Evolutionary conservation across 768 basidiomycete species (phyloP).

Genomic region (Russula dissimulans): DNA sequence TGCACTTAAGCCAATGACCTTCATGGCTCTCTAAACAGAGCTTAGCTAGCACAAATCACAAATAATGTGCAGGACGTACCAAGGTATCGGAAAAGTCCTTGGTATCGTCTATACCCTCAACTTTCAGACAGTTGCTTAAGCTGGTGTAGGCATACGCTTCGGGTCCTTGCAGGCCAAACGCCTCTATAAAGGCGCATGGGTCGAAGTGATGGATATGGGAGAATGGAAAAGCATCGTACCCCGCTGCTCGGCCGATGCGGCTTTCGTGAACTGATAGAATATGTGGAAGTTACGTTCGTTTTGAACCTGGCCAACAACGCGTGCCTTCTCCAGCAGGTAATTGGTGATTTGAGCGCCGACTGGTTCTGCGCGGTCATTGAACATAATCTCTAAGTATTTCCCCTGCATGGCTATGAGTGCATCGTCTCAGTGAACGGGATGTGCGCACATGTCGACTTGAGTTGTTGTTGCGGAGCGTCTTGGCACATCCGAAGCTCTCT

Average conservation of each 20-base stretch:
- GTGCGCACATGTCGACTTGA: slow-evolving; percentile 89
- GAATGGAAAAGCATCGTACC: slow-evolving; percentile 39
- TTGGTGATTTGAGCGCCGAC: slow-evolving; percentile 98
- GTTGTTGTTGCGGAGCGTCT: slow-evolving; percentile 97
- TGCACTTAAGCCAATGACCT: slow-evolving; percentile 74
- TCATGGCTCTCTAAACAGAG: slow-evolving; percentile 74
- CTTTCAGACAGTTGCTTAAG: slow-evolving; percentile 84
- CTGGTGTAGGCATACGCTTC: slow-evolving; percentile 94
- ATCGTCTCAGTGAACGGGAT: slow-evolving; percentile 5
- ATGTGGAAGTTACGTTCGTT: slow-evolving; percentile 98
- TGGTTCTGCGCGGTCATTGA: slow-evolving; percentile 86
- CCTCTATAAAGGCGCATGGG: slow-evolving; percentile 43
- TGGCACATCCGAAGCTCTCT: slow-evolving; percentile 98
- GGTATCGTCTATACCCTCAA: slow-evolving; percentile 82
- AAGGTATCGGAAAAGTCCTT: slow-evolving; percentile 85
- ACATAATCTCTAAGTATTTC: slow-evolving; percentile 99
- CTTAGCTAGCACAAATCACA: background rate
- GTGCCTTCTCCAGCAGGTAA: slow-evolving; percentile 93
- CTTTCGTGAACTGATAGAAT: slow-evolving; percentile 99
- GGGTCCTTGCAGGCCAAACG: slow-evolving; percentile 91
- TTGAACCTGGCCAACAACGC: slow-evolving; percentile 93
- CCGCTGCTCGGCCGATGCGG: slow-evolving; percentile 79
- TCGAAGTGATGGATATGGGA: background rate
- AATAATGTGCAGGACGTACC: slow-evolving; percentile 36
- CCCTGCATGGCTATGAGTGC: slow-evolving; percentile 45